phyloP scores from a whole-genome alignment of 2,329 filamentous ascomycete genomes.

The Hymenoscyphus occultus region DNA sequence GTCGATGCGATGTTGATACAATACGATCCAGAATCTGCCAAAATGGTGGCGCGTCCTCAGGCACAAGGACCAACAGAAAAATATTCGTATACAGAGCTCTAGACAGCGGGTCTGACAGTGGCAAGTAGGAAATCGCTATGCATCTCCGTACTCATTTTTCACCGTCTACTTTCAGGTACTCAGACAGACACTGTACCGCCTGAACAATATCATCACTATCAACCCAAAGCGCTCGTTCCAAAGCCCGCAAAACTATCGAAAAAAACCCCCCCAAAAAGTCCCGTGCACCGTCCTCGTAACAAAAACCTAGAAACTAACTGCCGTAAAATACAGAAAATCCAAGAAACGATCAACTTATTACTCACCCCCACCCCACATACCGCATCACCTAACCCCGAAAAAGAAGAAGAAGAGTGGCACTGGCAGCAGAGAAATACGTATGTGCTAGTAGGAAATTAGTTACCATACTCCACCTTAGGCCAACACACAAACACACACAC shows the following conservation, averaged over 20 bases:
- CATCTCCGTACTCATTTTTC: background rate
- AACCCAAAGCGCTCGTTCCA: background rate
- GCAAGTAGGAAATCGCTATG: background rate
- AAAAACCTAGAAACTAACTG: background rate
- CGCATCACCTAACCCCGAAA: background rate
- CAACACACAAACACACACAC: background rate
- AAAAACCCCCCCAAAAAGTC: background rate
- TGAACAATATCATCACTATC: too few relatives aligned
- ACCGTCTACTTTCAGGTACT: too few relatives aligned
- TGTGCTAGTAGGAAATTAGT: background rate
- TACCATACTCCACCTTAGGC: constrained; percentile 4
- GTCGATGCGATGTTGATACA: background rate
- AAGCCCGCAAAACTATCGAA: background rate
- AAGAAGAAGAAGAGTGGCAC: too few relatives aligned
- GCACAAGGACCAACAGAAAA: background rate
- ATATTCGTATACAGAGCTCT: background rate
- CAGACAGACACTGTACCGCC: too few relatives aligned
- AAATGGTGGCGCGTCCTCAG: background rate
- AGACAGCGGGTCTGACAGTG: background rate
- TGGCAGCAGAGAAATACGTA: background rate
- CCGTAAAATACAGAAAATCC: background rate
- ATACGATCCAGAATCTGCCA: background rate
- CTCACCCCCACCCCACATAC: background rate
- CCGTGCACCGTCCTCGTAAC: background rate
- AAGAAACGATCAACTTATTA: background rate